phyloP scores from a whole-genome alignment of 352 stramenopile genomes.

The Phytophthora colocasiae region DNA sequence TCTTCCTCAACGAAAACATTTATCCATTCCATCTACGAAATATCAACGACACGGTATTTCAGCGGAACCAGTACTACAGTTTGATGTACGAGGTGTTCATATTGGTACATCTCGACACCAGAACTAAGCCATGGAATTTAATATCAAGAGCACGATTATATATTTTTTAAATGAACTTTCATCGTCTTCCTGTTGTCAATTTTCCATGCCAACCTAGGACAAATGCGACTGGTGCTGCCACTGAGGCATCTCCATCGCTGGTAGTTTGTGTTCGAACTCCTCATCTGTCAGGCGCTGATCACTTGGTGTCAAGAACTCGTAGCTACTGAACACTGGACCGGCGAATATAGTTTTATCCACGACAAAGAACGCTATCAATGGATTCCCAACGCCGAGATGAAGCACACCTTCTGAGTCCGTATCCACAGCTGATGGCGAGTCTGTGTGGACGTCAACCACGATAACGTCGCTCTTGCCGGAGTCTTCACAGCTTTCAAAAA shows the following conservation, averaged over 20 bases:
- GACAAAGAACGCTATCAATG: constrained; percentile 12
- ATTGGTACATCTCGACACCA: neutral
- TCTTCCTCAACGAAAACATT: constrained; percentile 5
- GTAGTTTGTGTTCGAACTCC: no score
- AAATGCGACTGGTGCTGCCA: neutral
- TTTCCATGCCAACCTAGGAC: neutral
- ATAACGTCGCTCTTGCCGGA: constrained; percentile 21
- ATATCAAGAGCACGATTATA: no score
- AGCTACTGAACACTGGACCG: constrained; percentile 22
- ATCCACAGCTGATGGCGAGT: neutral
- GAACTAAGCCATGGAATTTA: no score
- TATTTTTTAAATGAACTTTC: no score
- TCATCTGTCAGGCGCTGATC: no score
- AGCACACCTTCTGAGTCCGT: constrained; percentile 8
- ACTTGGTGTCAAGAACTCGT: constrained; percentile 7
- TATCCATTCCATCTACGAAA: constrained; percentile 25
- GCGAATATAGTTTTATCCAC: constrained; percentile 17
- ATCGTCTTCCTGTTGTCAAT: no score
- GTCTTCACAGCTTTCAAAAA: constrained; percentile 5
- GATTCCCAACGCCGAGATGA: constrained; percentile 12
- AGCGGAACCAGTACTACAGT: neutral
- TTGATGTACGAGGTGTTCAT: constrained; percentile 28
- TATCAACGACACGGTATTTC: constrained; percentile 1
- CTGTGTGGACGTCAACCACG: constrained; percentile 9
- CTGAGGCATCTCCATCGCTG: no score